phyloP scores from a whole-genome alignment of 1,139 yeast genomes.

The Geotrichum aggregatum region DNA sequence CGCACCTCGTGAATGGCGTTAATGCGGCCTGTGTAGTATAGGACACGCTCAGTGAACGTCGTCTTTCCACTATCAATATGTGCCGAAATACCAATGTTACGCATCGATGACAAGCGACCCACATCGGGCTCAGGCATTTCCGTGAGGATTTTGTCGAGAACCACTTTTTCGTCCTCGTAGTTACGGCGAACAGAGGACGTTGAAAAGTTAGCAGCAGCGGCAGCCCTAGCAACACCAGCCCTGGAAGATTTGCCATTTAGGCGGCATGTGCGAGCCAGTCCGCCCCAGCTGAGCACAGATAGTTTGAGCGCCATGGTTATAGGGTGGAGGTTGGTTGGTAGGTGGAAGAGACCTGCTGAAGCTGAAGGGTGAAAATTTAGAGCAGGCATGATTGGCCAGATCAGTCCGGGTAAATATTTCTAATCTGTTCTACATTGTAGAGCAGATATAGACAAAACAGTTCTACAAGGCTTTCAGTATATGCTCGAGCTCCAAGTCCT shows the following conservation, averaged over 20 bases:
- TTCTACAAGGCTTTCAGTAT: too few species aligned
- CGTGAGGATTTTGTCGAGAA: conserved; percentile 43
- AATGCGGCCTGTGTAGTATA: conserved; percentile 94
- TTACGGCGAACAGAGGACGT: conserved; percentile 7
- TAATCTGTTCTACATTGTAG: too few species aligned
- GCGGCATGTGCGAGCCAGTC: background rate
- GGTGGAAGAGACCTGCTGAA: too few species aligned
- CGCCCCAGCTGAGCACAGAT: conserved; percentile 5
- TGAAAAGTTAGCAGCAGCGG: conserved; percentile 6
- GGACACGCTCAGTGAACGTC: conserved; percentile 93
- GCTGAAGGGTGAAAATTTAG: conserved; percentile 4
- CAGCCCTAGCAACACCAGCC: background rate
- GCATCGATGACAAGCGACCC: conserved; percentile 52
- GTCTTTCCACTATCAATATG: conserved; percentile 97
- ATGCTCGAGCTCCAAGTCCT: too few species aligned
- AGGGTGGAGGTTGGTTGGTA: background rate
- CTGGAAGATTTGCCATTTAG: too few species aligned
- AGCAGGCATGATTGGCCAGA: background rate
- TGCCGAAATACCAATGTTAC: conserved; percentile 97
- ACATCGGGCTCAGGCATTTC: conserved; percentile 57
- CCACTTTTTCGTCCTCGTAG: conserved; percentile 37
- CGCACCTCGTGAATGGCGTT: conserved; percentile 97
- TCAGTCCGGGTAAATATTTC: background rate
- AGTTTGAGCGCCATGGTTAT: conserved; percentile 9
- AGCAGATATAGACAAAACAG: too few species aligned